Evolutionary conservation across 108 stramenopile species (phyloP).

Genomic region (Tribonema minus): DNA sequence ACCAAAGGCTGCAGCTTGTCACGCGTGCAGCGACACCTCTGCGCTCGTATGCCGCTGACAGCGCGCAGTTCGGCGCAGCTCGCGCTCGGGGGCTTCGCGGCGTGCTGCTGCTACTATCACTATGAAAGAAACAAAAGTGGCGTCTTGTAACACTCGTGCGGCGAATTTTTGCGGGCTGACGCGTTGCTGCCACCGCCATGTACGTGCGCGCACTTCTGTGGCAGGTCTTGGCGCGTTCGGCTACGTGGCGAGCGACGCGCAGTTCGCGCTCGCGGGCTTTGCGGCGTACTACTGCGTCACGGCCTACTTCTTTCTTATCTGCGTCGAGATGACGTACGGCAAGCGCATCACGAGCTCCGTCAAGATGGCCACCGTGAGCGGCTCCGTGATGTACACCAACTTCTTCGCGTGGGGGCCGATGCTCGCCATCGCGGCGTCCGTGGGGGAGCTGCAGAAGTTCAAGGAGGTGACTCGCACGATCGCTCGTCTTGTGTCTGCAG

Average conservation of each 20-base stretch:
- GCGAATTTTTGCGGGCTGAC: too few relatives aligned
- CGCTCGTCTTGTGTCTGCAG: not conserved
- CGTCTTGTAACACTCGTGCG: too few relatives aligned
- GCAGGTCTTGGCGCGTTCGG: slow-evolving; percentile 3
- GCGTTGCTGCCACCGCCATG: too few relatives aligned
- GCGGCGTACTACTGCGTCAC: slow-evolving; percentile 9
- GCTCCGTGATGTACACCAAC: slow-evolving; percentile 7
- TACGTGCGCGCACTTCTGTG: too few relatives aligned
- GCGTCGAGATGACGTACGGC: slow-evolving; percentile 37
- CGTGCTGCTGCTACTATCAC: too few relatives aligned
- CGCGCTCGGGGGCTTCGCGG: too few relatives aligned
- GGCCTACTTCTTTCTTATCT: slow-evolving; percentile 10
- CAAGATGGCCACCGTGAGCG: slow-evolving; percentile 5
- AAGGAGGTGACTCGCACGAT: not conserved
- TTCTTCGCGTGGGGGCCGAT: slow-evolving; percentile 4
- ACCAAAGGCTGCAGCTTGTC: too few relatives aligned
- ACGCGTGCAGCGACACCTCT: too few relatives aligned
- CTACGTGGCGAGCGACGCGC: slow-evolving; percentile 2
- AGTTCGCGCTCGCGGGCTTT: slow-evolving; percentile 7
- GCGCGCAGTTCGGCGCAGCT: too few relatives aligned
- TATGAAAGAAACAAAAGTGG: too few relatives aligned
- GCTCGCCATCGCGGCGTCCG: not conserved
- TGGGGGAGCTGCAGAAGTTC: slow-evolving; percentile 3
- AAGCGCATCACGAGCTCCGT: slow-evolving; percentile 16
- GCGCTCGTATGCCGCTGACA: too few relatives aligned